Evolutionary conservation across 495 filamentous ascomycete species (phyloP).

Genomic region (Rhypophila decipiens): DNA sequence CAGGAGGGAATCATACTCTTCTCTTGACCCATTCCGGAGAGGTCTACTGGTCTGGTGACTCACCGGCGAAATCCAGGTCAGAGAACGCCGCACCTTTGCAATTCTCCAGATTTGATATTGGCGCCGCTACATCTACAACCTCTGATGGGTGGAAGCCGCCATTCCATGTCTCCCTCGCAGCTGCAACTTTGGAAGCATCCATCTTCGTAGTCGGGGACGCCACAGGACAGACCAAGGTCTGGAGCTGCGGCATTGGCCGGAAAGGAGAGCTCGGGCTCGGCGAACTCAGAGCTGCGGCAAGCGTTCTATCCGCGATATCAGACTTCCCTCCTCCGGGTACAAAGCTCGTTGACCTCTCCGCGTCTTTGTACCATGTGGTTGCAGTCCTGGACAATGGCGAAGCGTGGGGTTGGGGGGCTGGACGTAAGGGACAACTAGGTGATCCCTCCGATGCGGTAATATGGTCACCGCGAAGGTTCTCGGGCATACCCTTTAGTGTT

Average conservation of each 20-base stretch:
- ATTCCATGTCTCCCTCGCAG: constrained; percentile 28
- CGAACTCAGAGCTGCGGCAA: constrained; percentile 20
- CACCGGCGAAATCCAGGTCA: too few species aligned
- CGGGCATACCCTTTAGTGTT: constrained; percentile 41
- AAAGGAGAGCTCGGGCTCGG: constrained; percentile 72
- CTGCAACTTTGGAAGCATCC: constrained; percentile 74
- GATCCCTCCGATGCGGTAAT: constrained; percentile 36
- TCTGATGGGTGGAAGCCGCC: too few species aligned
- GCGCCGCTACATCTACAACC: too few species aligned
- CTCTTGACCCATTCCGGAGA: constrained; percentile 51
- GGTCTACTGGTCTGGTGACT: constrained; percentile 59
- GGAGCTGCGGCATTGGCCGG: constrained; percentile 53
- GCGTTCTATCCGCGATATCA: constrained; percentile 30
- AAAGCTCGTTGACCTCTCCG: constrained; percentile 51
- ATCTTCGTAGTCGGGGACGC: constrained; percentile 34
- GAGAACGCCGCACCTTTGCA: too few species aligned
- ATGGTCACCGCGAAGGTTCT: constrained; percentile 54
- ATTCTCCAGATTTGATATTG: too few species aligned
- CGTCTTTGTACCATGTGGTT: constrained; percentile 72
- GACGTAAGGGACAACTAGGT: constrained; percentile 79
- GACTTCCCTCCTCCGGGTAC: constrained; percentile 55
- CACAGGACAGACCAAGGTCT: constrained; percentile 37
- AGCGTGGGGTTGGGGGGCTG: constrained; percentile 83
- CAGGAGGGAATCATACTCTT: constrained; percentile 86
- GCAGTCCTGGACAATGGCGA: constrained; percentile 66